Base-by-base conservation (phyloP, 139 green algal species). In the Ettlia oleoabundans region DNA sequence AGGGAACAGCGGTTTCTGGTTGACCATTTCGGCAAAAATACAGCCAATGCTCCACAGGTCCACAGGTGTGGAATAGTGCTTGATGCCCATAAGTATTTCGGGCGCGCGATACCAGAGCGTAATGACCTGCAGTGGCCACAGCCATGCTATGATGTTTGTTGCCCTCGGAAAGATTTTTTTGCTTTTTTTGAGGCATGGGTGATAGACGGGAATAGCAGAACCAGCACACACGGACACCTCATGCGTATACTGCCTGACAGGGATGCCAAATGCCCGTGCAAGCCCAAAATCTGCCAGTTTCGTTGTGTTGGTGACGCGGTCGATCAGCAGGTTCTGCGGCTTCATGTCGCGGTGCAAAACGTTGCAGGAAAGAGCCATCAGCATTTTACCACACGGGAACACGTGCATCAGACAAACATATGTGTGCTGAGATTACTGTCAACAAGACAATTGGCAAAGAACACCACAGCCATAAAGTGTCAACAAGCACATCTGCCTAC, bases 241-340 rank as follows among this genome's bases (percentile, higher is more conserved):
- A 80, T 98, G 95, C n/a, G 95, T 98, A 91, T 98, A 98, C 58
- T 92, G 90, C 21, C 94, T 86, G n/a, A 99, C 92, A 43, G 97
- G 96, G 58, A 99, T 97, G 63, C 95, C 96, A 89, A 99, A 98
- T 0, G 95, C 96, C 0, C 97, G 86, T 9, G 96, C 97, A 1
- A 99, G 89, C 6, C 97, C 97, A 90, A 99, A 98, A 85, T 99
- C 97, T n/a, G 97, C 97, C 33, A 99, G 92, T 82, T 99, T 99
- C 42, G 99, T 89, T 26, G 90, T 88, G 70, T 95, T 94, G n/a
- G 76, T 92, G 1, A 75, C 52, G 30, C 85, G 84, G 83, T 99
- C 95, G 26, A 99, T 97, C 4, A 99, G 90, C 69, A 99, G 89
- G 85, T 99, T 99, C 86, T 99, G 84, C 1, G 97, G 97, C 90